Evolutionary conservation across 1,284 basidiomycete genomes (phyloP), one percentile per base, ranked within the genome.

Genomic region (Tilletia horrida): DNA sequence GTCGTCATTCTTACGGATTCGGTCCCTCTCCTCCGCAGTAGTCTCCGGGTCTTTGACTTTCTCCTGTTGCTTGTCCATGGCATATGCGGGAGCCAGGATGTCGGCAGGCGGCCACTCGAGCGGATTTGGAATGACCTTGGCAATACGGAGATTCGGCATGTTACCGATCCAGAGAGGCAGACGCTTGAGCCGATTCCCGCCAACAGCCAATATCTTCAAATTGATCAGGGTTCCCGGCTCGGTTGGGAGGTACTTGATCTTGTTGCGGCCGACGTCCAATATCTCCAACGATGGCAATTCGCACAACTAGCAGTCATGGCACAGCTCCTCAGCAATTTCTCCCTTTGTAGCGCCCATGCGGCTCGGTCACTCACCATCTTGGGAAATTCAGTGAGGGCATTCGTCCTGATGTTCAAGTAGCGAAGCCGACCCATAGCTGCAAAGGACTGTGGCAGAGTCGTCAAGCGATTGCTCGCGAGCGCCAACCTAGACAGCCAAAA

Each of bases 391-490:
- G 89, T 86, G 77, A 98, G 89, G 66, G 86, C 86, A 81, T 97
- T 97, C 76, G 89, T 89, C 83, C 91, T 91, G 69, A 98, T 86
- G 82, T 97, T 97, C 67, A 98, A 87, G 82, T 98, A 98, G 71
- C 94, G 85, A 63, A 98, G 85, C 70, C 88, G 88, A 67, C 87
- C 87, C 61, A 97, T 84, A 45, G 88, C 85, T 16, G 87, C 86
- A 80, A 97, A 95, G 35, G 89, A 88, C 72, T 86, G 86, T 18
- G 93, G 92, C 63, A 98, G 86, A 0, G 88, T 88, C 43, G 88
- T 85, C 47, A 98, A 85, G 57, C 88, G 86, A 81, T 98, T 98
- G 82, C 91, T 88, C 23, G 90, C 89, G 27, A 98, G 85, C 1
- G 96, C 90, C 67, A 98, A 88, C 75, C 92, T 93, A 2, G 21